These are phyloP conservation scores for Brassica cretica DNA, from an alignment of 345 rosid species.

Conservation along the genomic window DNA sequence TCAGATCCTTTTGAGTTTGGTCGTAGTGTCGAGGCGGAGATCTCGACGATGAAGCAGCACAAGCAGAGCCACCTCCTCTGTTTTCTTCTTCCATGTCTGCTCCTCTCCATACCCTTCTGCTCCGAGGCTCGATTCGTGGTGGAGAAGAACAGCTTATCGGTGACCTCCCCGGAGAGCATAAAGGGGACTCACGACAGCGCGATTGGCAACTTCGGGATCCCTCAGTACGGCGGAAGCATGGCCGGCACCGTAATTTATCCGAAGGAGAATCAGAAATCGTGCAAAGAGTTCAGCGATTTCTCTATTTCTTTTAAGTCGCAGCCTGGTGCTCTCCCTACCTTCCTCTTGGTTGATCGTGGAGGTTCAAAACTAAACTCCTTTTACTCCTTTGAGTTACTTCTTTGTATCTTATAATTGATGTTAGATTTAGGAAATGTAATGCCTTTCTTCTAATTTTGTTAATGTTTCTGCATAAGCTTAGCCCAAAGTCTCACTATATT, in stretches of 20 bases:
- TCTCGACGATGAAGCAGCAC: conserved; percentile 37
- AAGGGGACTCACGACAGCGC: conserved; percentile 89
- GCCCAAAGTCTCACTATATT: too few relatives aligned
- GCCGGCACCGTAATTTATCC: conserved; percentile 81
- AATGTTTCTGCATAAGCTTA: not conserved
- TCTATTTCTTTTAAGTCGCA: conserved; percentile 63
- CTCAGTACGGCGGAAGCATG: conserved; percentile 99
- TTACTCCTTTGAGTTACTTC: not conserved
- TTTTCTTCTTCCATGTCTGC: conserved; percentile 40
- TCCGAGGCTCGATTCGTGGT: conserved; percentile 73
- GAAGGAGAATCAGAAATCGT: conserved; percentile 71
- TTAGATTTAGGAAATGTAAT: not conserved
- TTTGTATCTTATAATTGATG: not conserved
- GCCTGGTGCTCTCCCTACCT: conserved; percentile 88
- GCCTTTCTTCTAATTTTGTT: not conserved
- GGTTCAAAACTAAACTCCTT: conserved; percentile 41
- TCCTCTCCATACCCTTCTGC: not conserved
- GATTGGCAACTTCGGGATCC: conserved; percentile 97
- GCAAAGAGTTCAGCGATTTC: conserved; percentile 63
- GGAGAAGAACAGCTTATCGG: conserved; percentile 91
- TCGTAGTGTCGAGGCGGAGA: conserved; percentile 23
- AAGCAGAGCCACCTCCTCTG: conserved; percentile 38
- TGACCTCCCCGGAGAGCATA: conserved; percentile 88
- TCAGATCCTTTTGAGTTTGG: not conserved
- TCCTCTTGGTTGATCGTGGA: conserved; percentile 93